Conservation (phyloP, 176 grass and related monocot species). For the Paspalum notatum region DNA sequence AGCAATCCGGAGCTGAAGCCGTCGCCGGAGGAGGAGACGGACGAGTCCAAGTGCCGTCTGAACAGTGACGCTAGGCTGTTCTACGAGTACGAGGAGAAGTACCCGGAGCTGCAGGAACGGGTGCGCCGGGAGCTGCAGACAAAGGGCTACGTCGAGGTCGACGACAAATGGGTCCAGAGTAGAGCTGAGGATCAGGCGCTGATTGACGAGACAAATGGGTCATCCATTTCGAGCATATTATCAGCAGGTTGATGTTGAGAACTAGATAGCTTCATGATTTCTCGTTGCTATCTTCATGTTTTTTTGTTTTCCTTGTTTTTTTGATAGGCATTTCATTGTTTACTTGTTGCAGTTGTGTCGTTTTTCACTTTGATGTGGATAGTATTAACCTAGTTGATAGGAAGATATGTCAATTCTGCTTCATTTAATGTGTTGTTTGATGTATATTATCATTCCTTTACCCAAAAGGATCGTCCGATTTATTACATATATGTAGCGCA, state of each 20-base stretch:
- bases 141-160: too few relatives aligned
- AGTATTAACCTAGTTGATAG: not conserved
- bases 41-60: too few relatives aligned
- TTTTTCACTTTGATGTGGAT: not conserved
- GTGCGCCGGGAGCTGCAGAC: too few relatives aligned
- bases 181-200: too few relatives aligned
- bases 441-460: not conserved
- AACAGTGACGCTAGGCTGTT: too few relatives aligned
- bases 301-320: not conserved
- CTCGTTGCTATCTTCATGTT: not conserved
- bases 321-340: too few relatives aligned
- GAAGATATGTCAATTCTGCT: not conserved
- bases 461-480: not conserved
- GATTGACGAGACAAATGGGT: too few relatives aligned
- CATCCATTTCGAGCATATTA: conserved; percentile 34
- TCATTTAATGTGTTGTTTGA: not conserved
- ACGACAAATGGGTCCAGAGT: too few relatives aligned
- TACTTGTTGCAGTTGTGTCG: not conserved
- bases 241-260: not conserved
- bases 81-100: too few relatives aligned
- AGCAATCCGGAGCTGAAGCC: too few relatives aligned
- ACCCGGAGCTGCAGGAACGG: too few relatives aligned
- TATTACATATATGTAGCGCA: not conserved
- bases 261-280: not conserved
- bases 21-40: too few relatives aligned